Conservation (phyloP, 306 rosid genomes). For the Glycine tomentella region DNA sequence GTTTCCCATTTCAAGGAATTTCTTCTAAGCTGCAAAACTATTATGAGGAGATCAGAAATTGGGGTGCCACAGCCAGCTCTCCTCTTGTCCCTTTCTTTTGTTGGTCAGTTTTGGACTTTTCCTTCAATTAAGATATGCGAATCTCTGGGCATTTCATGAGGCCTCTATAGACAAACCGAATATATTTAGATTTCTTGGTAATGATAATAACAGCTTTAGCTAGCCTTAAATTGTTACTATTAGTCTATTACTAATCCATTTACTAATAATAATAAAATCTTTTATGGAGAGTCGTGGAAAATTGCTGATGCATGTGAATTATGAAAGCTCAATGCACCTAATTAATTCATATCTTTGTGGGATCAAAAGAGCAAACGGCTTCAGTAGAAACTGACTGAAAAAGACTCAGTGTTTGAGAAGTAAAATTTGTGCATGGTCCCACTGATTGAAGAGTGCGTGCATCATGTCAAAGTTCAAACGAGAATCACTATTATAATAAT, state of each 20-base stretch:
- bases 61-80: constrained; percentile 29
- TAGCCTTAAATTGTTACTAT: background rate
- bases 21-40: constrained; percentile 3
- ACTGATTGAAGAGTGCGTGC: constrained; percentile 34
- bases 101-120: constrained; percentile 46
- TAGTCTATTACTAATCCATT: background rate
- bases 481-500: constrained; percentile 23
- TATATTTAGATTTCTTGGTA: constrained; percentile 3
- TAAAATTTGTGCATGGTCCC: constrained; percentile 12
- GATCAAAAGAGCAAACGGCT: background rate
- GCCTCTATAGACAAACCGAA: constrained; percentile 31
- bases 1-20: constrained; percentile 42
- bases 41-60: constrained; percentile 32
- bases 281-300: background rate
- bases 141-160: constrained; percentile 37
- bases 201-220: constrained; percentile 1
- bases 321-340: constrained; percentile 23
- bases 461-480: constrained; percentile 35
- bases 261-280: background rate
- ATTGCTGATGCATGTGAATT: background rate
- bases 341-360: background rate
- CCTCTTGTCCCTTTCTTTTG: constrained; percentile 49
- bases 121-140: constrained; percentile 47
- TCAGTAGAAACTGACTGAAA: background rate
- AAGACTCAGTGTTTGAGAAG: constrained; percentile 13